Evolutionary conservation across 192 early-diverging fungal species (phyloP).

Genomic region (Podila minutissima): DNA sequence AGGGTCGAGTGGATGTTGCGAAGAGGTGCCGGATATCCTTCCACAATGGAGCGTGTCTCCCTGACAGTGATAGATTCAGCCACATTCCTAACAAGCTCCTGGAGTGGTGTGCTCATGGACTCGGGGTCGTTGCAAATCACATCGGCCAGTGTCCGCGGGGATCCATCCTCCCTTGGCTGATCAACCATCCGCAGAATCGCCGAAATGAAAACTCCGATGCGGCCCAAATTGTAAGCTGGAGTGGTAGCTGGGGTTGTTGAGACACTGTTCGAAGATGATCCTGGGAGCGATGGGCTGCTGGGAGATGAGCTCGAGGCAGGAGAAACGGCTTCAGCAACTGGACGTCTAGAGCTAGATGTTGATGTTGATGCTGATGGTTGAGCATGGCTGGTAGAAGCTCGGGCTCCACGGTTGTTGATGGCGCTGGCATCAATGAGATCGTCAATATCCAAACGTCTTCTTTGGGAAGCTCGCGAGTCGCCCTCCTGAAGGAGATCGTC

Average conservation of each 20-base stretch:
- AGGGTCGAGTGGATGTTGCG: slow-evolving; percentile 46
- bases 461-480: not conserved
- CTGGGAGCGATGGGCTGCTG: slow-evolving; percentile 32
- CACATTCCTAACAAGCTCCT: slow-evolving; percentile 42
- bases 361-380: not conserved
- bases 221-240: slow-evolving; percentile 47
- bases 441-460: not conserved
- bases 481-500: not conserved
- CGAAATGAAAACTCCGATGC: slow-evolving; percentile 48
- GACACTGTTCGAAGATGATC: not conserved
- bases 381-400: not conserved
- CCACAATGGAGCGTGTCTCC: slow-evolving; percentile 43
- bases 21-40: slow-evolving; percentile 38
- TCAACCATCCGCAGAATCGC: slow-evolving; percentile 50
- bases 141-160: slow-evolving; percentile 38
- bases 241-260: slow-evolving; percentile 9
- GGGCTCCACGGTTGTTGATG: not conserved
- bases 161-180: slow-evolving; percentile 53
- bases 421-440: not conserved
- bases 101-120: slow-evolving; percentile 18
- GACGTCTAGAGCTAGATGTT: not conserved
- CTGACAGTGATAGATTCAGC: slow-evolving; percentile 42
- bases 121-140: slow-evolving; percentile 51
- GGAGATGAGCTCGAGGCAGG: slow-evolving; percentile 38
- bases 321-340: slow-evolving; percentile 3